phyloP scores from a whole-genome alignment of 2,329 filamentous ascomycete species.

The Aspergillus sp. region DNA sequence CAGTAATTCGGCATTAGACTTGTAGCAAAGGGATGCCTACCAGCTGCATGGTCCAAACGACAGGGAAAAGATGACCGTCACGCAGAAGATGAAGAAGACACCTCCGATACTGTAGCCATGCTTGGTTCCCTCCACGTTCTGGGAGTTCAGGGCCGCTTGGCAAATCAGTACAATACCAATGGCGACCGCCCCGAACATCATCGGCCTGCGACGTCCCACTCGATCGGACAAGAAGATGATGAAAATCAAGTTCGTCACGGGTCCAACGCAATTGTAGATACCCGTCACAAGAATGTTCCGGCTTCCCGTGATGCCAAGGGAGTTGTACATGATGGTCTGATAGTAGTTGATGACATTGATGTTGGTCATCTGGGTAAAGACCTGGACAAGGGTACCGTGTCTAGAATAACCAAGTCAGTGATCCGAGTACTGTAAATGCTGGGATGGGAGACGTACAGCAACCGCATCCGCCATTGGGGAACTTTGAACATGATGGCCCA shows the following conservation, averaged over 20 bases:
- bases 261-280: conserved; percentile 61
- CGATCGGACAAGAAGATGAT: conserved; percentile 57
- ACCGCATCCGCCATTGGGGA: conserved; percentile 56
- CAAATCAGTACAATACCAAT: conserved; percentile 59
- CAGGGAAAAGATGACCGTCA: conserved; percentile 58
- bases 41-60: conserved; percentile 53
- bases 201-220: conserved; percentile 51
- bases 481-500: conserved; percentile 40
- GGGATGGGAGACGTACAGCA: conserved; percentile 39
- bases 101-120: conserved; percentile 56
- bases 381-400: conserved; percentile 61
- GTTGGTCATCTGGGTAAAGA: conserved; percentile 58
- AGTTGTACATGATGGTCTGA: conserved; percentile 39
- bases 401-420: conserved; percentile 8
- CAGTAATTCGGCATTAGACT: neutral
- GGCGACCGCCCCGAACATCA: conserved; percentile 53
- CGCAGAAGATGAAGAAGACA: conserved; percentile 65
- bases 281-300: conserved; percentile 55
- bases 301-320: conserved; percentile 55
- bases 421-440: neutral
- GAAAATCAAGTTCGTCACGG: conserved; percentile 42
- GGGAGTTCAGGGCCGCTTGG: conserved; percentile 58
- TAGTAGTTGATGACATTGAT: conserved; percentile 44
- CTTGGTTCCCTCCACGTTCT: conserved; percentile 42
- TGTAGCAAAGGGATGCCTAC: conserved; percentile 9